Evolutionary conservation across 139 green algal genomes (phyloP).

Genomic region (Haematococcus sp.): DNA sequence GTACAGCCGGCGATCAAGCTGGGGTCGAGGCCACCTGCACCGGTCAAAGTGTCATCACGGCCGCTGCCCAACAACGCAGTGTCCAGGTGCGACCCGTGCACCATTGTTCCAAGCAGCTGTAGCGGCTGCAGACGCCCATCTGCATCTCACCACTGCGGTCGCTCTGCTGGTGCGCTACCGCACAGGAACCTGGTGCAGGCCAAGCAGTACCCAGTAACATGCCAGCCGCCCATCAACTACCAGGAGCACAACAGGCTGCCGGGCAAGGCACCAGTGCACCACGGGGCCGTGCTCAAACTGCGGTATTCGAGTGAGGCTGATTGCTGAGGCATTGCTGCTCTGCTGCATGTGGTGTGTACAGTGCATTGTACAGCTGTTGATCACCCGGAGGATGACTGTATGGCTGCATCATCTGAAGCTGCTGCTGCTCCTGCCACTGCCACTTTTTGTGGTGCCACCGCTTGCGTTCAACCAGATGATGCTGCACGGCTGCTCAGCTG

Average conservation of each 20-base stretch:
- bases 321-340: too few species aligned
- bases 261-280: constrained; percentile 7
- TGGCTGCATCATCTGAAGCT: background rate
- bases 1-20: constrained; percentile 33
- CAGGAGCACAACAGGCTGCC: constrained; percentile 19
- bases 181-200: constrained; percentile 24
- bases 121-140: too few species aligned
- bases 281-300: constrained; percentile 9
- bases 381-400: too few species aligned
- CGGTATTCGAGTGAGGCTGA: constrained; percentile 14
- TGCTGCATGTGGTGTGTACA: too few species aligned
- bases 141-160: too few species aligned
- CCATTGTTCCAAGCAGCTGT: too few species aligned
- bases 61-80: constrained; percentile 1
- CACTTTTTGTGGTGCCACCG: background rate
- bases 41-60: constrained; percentile 21
- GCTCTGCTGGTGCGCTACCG: background rate
- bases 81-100: background rate
- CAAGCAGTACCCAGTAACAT: constrained; percentile 16
- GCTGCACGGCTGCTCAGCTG: constrained; percentile 48
- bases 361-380: too few species aligned
- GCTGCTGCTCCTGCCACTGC: background rate
- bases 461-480: constrained; percentile 44
- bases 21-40: constrained; percentile 20
- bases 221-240: background rate